These are phyloP conservation scores for Fraxinus angustifolia DNA, from an alignment of 305 asterid genomes.

Conservation along the genomic window DNA sequence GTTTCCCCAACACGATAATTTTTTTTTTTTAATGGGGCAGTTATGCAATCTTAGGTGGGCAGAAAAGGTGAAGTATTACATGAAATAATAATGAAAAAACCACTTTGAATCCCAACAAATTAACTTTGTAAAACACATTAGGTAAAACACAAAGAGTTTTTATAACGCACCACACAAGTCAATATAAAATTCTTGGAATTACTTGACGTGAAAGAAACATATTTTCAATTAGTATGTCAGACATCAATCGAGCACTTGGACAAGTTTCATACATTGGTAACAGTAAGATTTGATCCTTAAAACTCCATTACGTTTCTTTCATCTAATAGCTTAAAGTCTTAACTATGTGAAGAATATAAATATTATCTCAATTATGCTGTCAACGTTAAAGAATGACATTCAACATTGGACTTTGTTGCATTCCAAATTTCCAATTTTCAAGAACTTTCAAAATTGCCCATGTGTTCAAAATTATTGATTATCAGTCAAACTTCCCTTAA, in stretches of 20 bases:
- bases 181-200: too few relatives aligned
- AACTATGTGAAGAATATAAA: background rate
- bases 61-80: too few relatives aligned
- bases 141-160: too few relatives aligned
- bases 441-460: background rate
- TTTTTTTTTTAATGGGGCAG: background rate
- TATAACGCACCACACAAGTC: too few relatives aligned
- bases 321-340: background rate
- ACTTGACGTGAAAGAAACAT: too few relatives aligned
- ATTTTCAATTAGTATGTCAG: too few relatives aligned
- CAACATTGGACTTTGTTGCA: background rate
- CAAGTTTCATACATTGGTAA: too few relatives aligned
- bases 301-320: background rate
- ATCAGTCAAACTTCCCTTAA: constrained; percentile 7
- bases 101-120: too few relatives aligned
- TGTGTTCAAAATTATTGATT: background rate
- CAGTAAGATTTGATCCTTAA: background rate
- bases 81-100: too few relatives aligned
- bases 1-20: background rate
- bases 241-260: too few relatives aligned
- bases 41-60: background rate
- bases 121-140: too few relatives aligned
- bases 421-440: background rate
- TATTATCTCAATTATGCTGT: background rate
- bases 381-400: too few relatives aligned